Conservation (phyloP, 139 green algal genomes). For the Tetradesmus obliquus region DNA sequence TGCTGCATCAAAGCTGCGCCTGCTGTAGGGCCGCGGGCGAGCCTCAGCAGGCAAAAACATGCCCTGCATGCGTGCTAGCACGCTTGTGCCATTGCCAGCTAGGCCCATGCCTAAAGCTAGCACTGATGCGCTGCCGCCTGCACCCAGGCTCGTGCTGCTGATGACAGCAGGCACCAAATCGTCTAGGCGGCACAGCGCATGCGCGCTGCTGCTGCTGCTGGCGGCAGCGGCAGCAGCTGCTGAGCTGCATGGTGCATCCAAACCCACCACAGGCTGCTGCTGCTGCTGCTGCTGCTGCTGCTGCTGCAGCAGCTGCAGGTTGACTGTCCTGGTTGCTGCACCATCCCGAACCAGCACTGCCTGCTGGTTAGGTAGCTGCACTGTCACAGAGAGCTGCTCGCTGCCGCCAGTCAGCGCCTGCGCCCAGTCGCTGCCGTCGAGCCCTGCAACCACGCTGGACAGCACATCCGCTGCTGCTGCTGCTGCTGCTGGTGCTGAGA, state of each 20-base stretch:
- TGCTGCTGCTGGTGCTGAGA: background rate
- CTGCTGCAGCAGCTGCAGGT: background rate
- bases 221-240: background rate
- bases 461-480: background rate
- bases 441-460: background rate
- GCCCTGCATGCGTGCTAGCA: conserved; percentile 9
- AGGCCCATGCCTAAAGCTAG: background rate
- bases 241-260: background rate
- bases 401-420: background rate
- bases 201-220: background rate
- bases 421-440: background rate
- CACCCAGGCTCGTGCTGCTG: background rate
- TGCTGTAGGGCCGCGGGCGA: background rate
- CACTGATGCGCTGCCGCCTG: background rate
- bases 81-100: background rate
- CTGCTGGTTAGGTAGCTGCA: background rate
- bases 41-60: background rate
- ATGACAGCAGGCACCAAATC: background rate
- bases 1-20: background rate
- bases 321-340: background rate
- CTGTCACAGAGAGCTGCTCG: conserved; percentile 8
- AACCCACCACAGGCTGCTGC: background rate
- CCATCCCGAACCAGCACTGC: background rate
- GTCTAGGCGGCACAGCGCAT: background rate
- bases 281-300: background rate